phyloP scores from a whole-genome alignment of 2,329 filamentous ascomycete genomes.

The Alternaria tenuissima region DNA sequence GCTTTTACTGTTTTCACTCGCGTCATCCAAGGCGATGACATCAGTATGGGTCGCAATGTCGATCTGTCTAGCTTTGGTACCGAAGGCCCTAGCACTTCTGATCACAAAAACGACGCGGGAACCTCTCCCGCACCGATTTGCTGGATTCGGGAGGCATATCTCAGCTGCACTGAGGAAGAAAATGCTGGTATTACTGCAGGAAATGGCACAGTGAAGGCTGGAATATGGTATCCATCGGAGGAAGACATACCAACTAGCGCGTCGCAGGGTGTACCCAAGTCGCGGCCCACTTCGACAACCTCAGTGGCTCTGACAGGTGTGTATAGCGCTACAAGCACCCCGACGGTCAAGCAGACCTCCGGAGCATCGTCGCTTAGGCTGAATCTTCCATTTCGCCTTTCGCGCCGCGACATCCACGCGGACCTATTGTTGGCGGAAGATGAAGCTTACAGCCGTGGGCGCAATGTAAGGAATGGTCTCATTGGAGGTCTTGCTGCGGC shows the following conservation, averaged over 20 bases:
- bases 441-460: not conserved
- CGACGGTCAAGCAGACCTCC: not conserved
- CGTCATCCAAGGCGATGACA: slow-evolving; percentile 58
- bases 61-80: slow-evolving; percentile 64
- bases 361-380: slow-evolving; percentile 6
- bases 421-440: not conserved
- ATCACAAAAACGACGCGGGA: slow-evolving; percentile 63
- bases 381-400: not conserved
- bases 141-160: slow-evolving; percentile 61
- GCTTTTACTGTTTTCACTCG: slow-evolving; percentile 62
- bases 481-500: slow-evolving; percentile 7
- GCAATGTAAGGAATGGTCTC: not conserved
- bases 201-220: slow-evolving; percentile 49
- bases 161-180: slow-evolving; percentile 64
- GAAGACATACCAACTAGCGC: slow-evolving; percentile 12
- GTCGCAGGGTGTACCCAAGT: not conserved
- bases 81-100: slow-evolving; percentile 65
- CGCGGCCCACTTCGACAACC: not conserved
- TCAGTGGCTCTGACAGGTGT: slow-evolving; percentile 12
- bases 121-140: slow-evolving; percentile 63
- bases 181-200: slow-evolving; percentile 57
- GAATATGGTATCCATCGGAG: slow-evolving; percentile 27
- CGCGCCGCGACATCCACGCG: not conserved
- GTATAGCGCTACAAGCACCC: slow-evolving; percentile 11
- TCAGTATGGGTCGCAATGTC: slow-evolving; percentile 60